Evolutionary conservation across 2,329 filamentous ascomycete species (phyloP).

Genomic region (Fusarium pseudoanthophilum): DNA sequence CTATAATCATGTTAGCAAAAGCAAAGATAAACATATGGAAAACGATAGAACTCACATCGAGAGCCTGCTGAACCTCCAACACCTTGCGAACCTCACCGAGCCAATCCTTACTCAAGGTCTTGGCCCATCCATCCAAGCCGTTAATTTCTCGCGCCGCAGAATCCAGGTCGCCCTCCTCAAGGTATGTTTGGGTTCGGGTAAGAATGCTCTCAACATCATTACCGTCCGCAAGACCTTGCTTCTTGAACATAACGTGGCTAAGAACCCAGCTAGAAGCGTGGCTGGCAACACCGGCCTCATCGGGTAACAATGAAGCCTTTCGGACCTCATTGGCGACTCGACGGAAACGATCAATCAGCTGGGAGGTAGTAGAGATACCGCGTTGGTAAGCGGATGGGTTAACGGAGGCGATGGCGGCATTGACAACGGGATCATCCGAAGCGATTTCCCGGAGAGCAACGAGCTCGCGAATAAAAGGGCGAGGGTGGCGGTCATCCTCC

Average conservation of each 20-base stretch:
- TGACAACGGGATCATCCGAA: conserved; percentile 83
- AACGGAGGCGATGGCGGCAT: conserved; percentile 95
- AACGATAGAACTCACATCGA: conserved; percentile 76
- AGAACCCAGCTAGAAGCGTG: conserved; percentile 91
- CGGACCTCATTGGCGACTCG: conserved; percentile 91
- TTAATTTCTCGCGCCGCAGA: conserved; percentile 96
- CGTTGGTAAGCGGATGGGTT: conserved; percentile 94
- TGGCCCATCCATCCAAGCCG: conserved; percentile 90
- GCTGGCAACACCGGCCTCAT: conserved; percentile 92
- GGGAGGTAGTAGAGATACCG: conserved; percentile 83
- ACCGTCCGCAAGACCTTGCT: conserved; percentile 83
- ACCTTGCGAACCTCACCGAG: conserved; percentile 89
- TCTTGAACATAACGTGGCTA: conserved; percentile 96
- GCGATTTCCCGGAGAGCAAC: conserved; percentile 95
- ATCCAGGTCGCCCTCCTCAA: conserved; percentile 95
- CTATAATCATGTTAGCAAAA: conserved; percentile 55
- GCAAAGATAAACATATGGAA: background rate
- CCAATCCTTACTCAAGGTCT: conserved; percentile 95
- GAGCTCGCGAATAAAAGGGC: conserved; percentile 91
- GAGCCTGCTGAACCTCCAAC: conserved; percentile 92
- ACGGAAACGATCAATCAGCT: conserved; percentile 95
- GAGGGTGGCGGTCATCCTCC: conserved; percentile 75
- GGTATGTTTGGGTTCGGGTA: conserved; percentile 84
- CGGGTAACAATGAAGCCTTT: conserved; percentile 91
- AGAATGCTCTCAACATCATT: conserved; percentile 95